Evolutionary conservation across 495 filamentous ascomycete species (phyloP).

Genomic region (Daldinia loculata): DNA sequence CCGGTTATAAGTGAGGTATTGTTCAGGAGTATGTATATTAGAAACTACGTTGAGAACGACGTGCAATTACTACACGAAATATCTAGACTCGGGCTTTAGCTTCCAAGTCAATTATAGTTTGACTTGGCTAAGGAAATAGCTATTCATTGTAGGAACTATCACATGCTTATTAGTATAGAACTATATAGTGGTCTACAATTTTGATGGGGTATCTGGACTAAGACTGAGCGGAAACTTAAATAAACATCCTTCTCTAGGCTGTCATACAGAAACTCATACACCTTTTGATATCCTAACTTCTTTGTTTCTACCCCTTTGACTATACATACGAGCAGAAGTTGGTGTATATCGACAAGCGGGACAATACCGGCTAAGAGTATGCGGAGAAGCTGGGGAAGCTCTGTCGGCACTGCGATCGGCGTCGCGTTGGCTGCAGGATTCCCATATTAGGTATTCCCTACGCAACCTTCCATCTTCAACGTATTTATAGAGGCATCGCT

Average conservation of each 20-base stretch:
- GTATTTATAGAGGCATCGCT: neutral
- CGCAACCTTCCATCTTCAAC: conserved; percentile 16
- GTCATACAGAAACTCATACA: neutral
- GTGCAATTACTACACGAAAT: too few relatives aligned
- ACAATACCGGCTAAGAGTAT: conserved; percentile 6
- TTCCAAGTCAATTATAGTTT: too few relatives aligned
- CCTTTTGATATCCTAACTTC: neutral
- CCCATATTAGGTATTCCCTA: conserved; percentile 2
- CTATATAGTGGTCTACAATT: too few relatives aligned
- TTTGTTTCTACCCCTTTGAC: conserved; percentile 16
- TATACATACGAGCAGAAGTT: neutral
- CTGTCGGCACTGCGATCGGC: conserved; percentile 16
- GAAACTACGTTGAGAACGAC: too few relatives aligned
- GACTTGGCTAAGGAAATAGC: too few relatives aligned
- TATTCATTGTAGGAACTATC: too few relatives aligned
- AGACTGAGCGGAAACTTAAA: too few relatives aligned
- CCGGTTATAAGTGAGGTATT: neutral
- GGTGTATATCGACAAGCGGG: neutral
- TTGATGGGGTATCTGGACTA: too few relatives aligned
- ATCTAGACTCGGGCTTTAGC: too few relatives aligned
- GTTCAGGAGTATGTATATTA: neutral
- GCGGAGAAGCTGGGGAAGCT: conserved; percentile 34
- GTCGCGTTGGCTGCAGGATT: conserved; percentile 14
- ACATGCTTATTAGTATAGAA: too few relatives aligned
- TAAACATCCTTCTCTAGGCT: neutral